Base-by-base conservation (phyloP, 1,139 yeast genomes). In the Pichia sp. region DNA sequence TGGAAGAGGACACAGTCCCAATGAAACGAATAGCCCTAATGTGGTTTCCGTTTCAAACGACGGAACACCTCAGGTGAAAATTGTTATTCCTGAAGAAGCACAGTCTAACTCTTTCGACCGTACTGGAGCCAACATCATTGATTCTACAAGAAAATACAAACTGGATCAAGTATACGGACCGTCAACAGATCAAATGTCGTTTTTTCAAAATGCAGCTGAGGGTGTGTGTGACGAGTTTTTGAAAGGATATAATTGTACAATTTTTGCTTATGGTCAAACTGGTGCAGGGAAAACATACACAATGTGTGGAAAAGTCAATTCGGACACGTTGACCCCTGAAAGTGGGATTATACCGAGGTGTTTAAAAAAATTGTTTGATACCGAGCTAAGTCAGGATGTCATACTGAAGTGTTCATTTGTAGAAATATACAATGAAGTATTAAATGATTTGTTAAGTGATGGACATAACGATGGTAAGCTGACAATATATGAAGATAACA, bases 271-370 rank as follows among this genome's bases (percentile, higher is more conserved):
- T 66, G 96, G 96, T 9, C 96, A 88, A 68, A 88, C 96, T 0
- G 96, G 96, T 9, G 85, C 95, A 0, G 96, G 96, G 2, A 87
- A 87, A 62, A 87, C 96, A 0, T 83, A 84, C 62, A 88, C 96
- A 3, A 88, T 89, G 96, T 80, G 89, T 61, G 96, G 96, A 25
- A 83, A 81, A 58, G 72, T 75, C 31, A 56, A 47, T 4, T 50
- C 49, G 3, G 74, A 75, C 10, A 65, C 58, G 21, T 43, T 60
- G 9, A 51, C 60, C 1, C 46, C 54, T 6, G 65, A 74, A 42
- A 80, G 86, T 0, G 95, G 95, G 6, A 76, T 86, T 1, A 82
- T 85, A 49, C 95, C 93, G 1, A 70, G 91, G 48, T 74, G 84
- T 6, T 67, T 85, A 46, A 71, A 74, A 53, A 78, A 80, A 55